These are phyloP conservation scores for Exophiala alcalophila DNA, from an alignment of 2,329 filamentous ascomycete genomes.

Conservation along the genomic window DNA sequence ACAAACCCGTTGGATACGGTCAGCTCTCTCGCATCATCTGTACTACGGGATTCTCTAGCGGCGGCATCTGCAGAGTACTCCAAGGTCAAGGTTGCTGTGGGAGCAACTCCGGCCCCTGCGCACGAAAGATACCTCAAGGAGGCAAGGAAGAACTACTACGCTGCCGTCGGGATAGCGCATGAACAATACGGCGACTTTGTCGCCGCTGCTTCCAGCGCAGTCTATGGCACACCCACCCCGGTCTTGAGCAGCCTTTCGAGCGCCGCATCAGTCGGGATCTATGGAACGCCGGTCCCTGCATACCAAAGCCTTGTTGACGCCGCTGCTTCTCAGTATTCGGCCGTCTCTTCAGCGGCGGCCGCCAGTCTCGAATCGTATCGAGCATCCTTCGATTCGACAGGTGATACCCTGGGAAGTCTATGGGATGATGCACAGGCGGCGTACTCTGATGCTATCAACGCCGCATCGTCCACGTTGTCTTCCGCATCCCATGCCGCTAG, in stretches of 20 bases:
- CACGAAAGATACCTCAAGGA: slow-evolving; percentile 56
- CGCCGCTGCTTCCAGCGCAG: slow-evolving; percentile 65
- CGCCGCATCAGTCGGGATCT: slow-evolving; percentile 57
- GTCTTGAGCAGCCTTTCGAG: slow-evolving; percentile 43
- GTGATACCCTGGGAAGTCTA: slow-evolving; percentile 38
- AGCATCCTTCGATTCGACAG: slow-evolving; percentile 36
- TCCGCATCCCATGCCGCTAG: slow-evolving; percentile 36
- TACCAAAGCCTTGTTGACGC: slow-evolving; percentile 42
- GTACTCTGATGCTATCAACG: slow-evolving; percentile 45
- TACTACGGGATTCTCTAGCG: slow-evolving; percentile 66
- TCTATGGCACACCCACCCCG: slow-evolving; percentile 63
- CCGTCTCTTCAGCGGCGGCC: slow-evolving; percentile 62
- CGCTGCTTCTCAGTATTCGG: slow-evolving; percentile 55
- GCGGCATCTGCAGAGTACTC: slow-evolving; percentile 70
- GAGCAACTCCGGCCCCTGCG: slow-evolving; percentile 59
- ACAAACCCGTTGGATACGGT: slow-evolving; percentile 55
- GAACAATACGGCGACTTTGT: slow-evolving; percentile 75
- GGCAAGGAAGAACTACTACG: slow-evolving; percentile 69
- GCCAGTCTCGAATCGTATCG: slow-evolving; percentile 56
- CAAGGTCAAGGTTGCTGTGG: slow-evolving; percentile 63
- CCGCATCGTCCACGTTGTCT: slow-evolving; percentile 43
- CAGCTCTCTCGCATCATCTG: slow-evolving; percentile 66
- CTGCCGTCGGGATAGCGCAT: slow-evolving; percentile 73
- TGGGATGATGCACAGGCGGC: slow-evolving; percentile 44
- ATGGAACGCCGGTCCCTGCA: slow-evolving; percentile 46